Evolutionary conservation across 2,329 filamentous ascomycete genomes (phyloP), one percentile per base, ranked within the genome.

Genomic region (Pyrenophora teres): DNA sequence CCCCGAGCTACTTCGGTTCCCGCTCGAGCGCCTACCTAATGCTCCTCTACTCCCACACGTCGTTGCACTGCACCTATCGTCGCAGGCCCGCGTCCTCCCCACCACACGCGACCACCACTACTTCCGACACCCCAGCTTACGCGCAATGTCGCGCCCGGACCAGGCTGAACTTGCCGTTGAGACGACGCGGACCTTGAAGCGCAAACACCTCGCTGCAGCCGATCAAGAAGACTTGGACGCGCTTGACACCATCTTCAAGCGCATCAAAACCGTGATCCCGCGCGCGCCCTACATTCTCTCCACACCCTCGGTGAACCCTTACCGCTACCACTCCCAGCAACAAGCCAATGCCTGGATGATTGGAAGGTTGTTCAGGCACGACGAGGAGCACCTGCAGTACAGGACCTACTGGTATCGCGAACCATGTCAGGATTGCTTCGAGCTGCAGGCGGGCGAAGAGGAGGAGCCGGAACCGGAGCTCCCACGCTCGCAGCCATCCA

Each of bases 361-460:
- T 52, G 76, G 80, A 49, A 80, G 79, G 2, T 79, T 83, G 3
- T 87, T 86, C 69, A 70, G 74, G 43, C 70, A 70, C 15, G 74
- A 80, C 56, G 84, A 87, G 69, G 79, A 84, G 62, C 76, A 80
- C 60, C 74, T 84, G 45, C 84, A 87, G 65, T 87, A 87, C 68
- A 77, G 84, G 75, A 86, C 83, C 50, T 86, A 83, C 59, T 72
- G 83, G 46, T 81, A 80, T 49, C 82, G 84, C 66, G 81, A 85
- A 63, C 78, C 78, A 30, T 79, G 80, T 52, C 65, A 67, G 51
- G 79, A 82, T 59, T 74, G 69, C 47, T 73, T 76, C 53, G 67
- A 80, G 49, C 69, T 83, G 43, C 73, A 80, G 56, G 77, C 78
- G 9, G 80, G 80, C 52, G 81, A 82, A 45, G 80, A 81, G 58